Evolutionary conservation across 2,329 filamentous ascomycete genomes (phyloP), one percentile per base, ranked within the genome.

Genomic region (Xylariaceae sp.): DNA sequence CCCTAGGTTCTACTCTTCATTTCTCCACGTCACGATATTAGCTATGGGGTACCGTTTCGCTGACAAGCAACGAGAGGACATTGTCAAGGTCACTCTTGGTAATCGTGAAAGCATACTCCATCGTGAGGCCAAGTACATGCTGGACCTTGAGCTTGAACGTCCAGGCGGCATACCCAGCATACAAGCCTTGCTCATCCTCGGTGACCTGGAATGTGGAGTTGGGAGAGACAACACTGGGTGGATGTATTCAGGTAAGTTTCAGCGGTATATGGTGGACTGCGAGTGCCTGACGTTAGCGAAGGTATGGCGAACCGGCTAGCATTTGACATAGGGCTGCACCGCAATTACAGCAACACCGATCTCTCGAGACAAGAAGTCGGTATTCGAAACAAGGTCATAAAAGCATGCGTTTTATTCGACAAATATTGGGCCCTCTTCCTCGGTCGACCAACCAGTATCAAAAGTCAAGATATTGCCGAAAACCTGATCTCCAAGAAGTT

Each of bases 241-340:
- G 48, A 50, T 50, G 46, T 50, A 47, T 18, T 16, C 41, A 12
- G 45, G 48, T 50, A 8, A 48, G 48, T 46, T 6, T 2, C 30
- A n/a, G 13, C n/a, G 30, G 22, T 3, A 11, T 11, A 9, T n/a
- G 15, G 16, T 12, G 9, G 6, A 11, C 3, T 1, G 6, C 17
- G 7, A 35, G 2, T 6, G 30, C 33, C 41, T 45, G 28, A 44
- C 18, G 39, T 22, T 19, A 3, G 15, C 7, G 19, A 33, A 50
- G 48, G 48, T 18, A 50, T 50, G 48, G 48, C 48, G 11, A 49
- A 41, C 36, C 43, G 35, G 16, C 18, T 50, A n/a, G 48, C 48
- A 9, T 38, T 49, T 34, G 43, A 44, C 16, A 35, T 50, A 9
- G 45, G 48, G 6, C 39, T 50, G 9, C 41, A 49, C 28, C 16